Evolutionary conservation across 2,329 filamentous ascomycete species (phyloP).

Genomic region (Claviceps cyperi): DNA sequence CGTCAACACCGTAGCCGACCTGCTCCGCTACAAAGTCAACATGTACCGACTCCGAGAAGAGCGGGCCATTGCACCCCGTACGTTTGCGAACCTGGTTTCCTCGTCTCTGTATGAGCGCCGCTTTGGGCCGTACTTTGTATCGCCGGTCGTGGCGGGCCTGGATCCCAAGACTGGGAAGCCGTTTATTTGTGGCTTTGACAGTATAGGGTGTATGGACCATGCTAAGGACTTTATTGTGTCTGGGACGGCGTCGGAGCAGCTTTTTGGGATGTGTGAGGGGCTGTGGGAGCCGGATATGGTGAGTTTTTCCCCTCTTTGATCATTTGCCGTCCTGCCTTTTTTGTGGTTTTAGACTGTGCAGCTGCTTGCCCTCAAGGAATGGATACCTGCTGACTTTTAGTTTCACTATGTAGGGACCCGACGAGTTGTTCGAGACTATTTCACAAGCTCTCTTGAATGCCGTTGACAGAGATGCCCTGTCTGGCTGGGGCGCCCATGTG

Average conservation of each 20-base stretch:
- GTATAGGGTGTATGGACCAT: conserved; percentile 98
- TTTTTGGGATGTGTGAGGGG: conserved; percentile 97
- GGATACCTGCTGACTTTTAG: background rate
- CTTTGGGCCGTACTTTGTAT: conserved; percentile 95
- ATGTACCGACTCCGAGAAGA: conserved; percentile 99
- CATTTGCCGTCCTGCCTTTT: background rate
- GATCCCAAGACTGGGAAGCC: conserved; percentile 88
- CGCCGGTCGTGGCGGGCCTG: conserved; percentile 84
- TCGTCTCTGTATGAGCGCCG: conserved; percentile 85
- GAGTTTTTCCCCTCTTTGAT: conserved; percentile 17
- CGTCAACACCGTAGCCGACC: conserved; percentile 83
- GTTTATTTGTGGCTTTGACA: conserved; percentile 98
- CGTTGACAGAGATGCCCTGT: conserved; percentile 89
- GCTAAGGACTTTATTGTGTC: conserved; percentile 98
- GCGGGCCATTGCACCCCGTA: conserved; percentile 85
- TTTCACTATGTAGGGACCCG: conserved; percentile 48
- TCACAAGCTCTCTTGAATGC: conserved; percentile 92
- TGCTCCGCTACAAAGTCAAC: conserved; percentile 99
- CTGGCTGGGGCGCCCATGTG: conserved; percentile 95
- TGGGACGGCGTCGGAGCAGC: conserved; percentile 89
- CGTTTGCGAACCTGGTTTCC: conserved; percentile 90
- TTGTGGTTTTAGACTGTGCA: background rate
- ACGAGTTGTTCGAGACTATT: conserved; percentile 96
- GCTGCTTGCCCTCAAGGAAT: too few species aligned
- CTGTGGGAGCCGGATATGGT: conserved; percentile 97